Percentiles rank a stretch among this genome's conserved stretches.
These are phyloP conservation scores for Capsaspora owczarzaki DNA, from an alignment of 78 protist genomes.

Conservation along the genomic window DNA sequence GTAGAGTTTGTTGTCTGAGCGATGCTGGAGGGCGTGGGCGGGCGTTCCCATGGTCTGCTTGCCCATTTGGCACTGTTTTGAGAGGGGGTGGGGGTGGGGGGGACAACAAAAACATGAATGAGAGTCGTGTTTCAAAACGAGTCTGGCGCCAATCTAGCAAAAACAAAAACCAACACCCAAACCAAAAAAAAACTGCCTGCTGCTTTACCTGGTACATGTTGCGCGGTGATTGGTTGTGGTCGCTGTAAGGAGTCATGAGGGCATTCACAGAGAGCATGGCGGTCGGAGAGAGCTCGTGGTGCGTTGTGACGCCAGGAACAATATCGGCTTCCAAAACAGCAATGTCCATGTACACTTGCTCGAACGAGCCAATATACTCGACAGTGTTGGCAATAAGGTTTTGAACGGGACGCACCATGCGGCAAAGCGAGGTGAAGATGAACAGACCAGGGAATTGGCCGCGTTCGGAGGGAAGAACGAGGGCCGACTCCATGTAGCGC, in stretches of 20 bases:
- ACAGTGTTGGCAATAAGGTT: conserved; percentile 28
- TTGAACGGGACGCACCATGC: conserved; percentile 87
- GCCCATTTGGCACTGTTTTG: conserved; percentile 67
- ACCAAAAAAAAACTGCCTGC: not conserved
- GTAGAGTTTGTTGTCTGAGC: conserved; percentile 93
- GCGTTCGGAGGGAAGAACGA: conserved; percentile 3
- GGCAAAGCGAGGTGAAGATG: conserved; percentile 59
- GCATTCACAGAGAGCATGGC: conserved; percentile 83
- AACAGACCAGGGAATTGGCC: conserved; percentile 25
- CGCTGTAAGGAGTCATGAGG: conserved; percentile 87
- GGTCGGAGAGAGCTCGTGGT: conserved; percentile 70
- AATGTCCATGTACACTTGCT: conserved; percentile 86
- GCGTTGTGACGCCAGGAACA: conserved; percentile 43
- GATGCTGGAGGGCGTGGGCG: conserved; percentile 45
- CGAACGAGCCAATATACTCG: conserved; percentile 86
- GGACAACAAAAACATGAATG: too few species aligned
- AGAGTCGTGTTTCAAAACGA: too few species aligned
- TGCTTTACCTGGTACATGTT: conserved; percentile 90
- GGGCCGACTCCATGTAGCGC: conserved; percentile 30
- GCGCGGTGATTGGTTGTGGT: conserved; percentile 82
- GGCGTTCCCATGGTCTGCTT: conserved; percentile 98
- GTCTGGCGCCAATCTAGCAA: too few species aligned
- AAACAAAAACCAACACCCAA: too few species aligned
- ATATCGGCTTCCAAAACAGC: conserved; percentile 52
- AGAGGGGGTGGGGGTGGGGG: too few species aligned